These are phyloP conservation scores for Phyllosticta citrichinensis DNA, from an alignment of 2,329 filamentous ascomycete genomes.

Conservation along the genomic window DNA sequence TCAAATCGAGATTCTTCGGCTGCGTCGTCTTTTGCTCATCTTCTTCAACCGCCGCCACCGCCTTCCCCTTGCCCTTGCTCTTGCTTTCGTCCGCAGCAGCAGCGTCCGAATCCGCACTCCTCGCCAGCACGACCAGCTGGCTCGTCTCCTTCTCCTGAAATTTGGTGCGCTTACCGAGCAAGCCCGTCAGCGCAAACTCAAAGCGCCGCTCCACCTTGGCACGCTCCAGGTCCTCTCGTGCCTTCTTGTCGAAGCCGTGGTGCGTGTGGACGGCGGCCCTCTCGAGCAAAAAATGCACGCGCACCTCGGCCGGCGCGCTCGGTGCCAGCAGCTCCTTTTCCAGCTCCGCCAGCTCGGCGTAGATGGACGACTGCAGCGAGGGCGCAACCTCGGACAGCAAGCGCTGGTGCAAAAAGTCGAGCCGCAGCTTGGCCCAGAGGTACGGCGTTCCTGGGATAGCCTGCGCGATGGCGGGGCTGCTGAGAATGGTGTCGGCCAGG, in stretches of 20 bases:
- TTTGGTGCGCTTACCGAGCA: conserved; percentile 73
- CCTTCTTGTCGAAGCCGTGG: conserved; percentile 70
- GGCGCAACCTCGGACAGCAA: conserved; percentile 54
- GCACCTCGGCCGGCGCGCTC: conserved; percentile 18
- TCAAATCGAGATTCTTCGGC: conserved; percentile 66
- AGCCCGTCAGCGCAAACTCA: conserved; percentile 72
- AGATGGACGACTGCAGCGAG: conserved; percentile 50
- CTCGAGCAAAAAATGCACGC: conserved; percentile 66
- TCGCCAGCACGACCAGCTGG: conserved; percentile 84
- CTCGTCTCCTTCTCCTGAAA: conserved; percentile 73
- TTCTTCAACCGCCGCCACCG: background rate
- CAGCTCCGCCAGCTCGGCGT: conserved; percentile 48
- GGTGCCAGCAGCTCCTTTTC: conserved; percentile 31
- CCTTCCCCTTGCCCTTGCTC: conserved; percentile 11
- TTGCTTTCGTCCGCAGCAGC: conserved; percentile 3
- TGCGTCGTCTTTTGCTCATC: conserved; percentile 19
- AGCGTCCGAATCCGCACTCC: conserved; percentile 44
- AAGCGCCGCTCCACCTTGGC: conserved; percentile 62
- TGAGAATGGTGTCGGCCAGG: conserved; percentile 55
- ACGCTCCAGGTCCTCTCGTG: conserved; percentile 57
- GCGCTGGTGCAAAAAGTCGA: conserved; percentile 64
- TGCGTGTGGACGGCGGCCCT: conserved; percentile 74
- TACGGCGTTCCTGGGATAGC: conserved; percentile 27
- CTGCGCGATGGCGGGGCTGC: conserved; percentile 36
- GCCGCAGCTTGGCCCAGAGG: conserved; percentile 57